phyloP scores from a whole-genome alignment of 2,329 filamentous ascomycete species.

The Rhynchosporium graminicola region DNA sequence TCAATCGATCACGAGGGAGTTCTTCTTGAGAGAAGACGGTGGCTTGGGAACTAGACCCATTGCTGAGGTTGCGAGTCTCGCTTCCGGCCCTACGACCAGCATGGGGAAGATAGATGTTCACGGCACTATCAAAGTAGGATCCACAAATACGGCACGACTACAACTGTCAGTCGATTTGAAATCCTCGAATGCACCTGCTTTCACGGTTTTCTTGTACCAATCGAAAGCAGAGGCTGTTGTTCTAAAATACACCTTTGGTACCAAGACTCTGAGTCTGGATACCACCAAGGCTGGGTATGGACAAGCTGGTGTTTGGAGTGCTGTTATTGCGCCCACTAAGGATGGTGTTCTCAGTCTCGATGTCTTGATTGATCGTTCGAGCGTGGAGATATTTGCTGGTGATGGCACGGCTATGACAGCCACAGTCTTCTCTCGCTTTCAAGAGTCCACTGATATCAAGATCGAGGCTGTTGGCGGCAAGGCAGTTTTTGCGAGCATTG shows the following conservation, averaged over 20 bases:
- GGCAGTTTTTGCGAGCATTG: neutral
- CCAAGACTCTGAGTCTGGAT: conserved; percentile 36
- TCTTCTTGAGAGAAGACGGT: conserved; percentile 38
- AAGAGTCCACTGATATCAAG: conserved; percentile 36
- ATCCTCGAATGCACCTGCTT: conserved; percentile 33
- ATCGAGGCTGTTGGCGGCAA: conserved; percentile 18
- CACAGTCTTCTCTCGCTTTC: conserved; percentile 35
- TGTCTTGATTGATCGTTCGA: conserved; percentile 39
- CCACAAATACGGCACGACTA: conserved; percentile 34
- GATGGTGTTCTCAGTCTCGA: conserved; percentile 36
- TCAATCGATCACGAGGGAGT: conserved; percentile 39
- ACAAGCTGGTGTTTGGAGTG: conserved; percentile 37
- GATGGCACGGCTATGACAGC: conserved; percentile 39
- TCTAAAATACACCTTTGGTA: conserved; percentile 32
- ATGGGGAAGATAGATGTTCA: conserved; percentile 28
- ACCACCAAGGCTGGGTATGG: conserved; percentile 39
- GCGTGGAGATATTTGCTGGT: conserved; percentile 38
- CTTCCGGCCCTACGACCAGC: conserved; percentile 24
- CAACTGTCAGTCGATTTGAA: conserved; percentile 34
- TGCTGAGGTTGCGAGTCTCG: conserved; percentile 32
- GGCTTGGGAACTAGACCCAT: conserved; percentile 37
- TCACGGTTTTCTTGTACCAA: conserved; percentile 35
- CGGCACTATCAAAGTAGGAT: conserved; percentile 28
- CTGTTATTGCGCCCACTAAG: conserved; percentile 25
- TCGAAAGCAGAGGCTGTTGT: conserved; percentile 34